Percentiles rank a stretch among this genome's conserved stretches.
Evolutionary conservation across 2,329 filamentous ascomycete species (phyloP).

Genomic region (Magnaporthiopsis rhizophila): DNA sequence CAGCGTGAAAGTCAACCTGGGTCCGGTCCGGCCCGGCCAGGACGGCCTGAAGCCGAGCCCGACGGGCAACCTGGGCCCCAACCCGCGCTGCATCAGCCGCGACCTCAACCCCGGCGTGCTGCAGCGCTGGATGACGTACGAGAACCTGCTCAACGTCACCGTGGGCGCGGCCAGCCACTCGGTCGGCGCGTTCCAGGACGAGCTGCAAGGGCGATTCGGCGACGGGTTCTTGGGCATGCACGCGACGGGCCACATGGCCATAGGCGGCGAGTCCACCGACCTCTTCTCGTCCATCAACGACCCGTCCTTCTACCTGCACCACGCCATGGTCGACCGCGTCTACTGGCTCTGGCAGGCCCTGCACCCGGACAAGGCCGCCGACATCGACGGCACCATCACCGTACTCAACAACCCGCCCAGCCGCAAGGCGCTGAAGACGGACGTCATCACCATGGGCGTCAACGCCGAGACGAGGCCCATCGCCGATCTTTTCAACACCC

Average conservation of each 20-base stretch:
- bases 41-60: slow-evolving; percentile 21
- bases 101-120: slow-evolving; percentile 18
- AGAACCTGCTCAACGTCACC: slow-evolving; percentile 9
- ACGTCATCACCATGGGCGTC: slow-evolving; percentile 17
- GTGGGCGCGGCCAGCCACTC: slow-evolving; percentile 14
- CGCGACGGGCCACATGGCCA: slow-evolving; percentile 25
- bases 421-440: slow-evolving; percentile 18
- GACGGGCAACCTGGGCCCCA: slow-evolving; percentile 21
- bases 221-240: slow-evolving; percentile 19
- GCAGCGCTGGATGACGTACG: slow-evolving; percentile 15
- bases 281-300: slow-evolving; percentile 23
- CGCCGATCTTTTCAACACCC: slow-evolving; percentile 18
- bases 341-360: slow-evolving; percentile 30
- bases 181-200: slow-evolving; percentile 14
- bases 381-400: slow-evolving; percentile 3
- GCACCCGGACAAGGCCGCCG: slow-evolving; percentile 15
- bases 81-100: slow-evolving; percentile 27
- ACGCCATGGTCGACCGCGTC: slow-evolving; percentile 22
- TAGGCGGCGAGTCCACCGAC: slow-evolving; percentile 27
- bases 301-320: slow-evolving; percentile 27
- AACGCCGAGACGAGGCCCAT: slow-evolving; percentile 14
- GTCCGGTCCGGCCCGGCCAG: slow-evolving; percentile 17
- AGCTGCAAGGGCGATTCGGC: slow-evolving; percentile 19
- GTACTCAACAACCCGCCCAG: slow-evolving; percentile 8
- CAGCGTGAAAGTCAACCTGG: slow-evolving; percentile 21